Conservation (phyloP, 202 grass and related monocot species). For the Saccharum hybrid region DNA sequence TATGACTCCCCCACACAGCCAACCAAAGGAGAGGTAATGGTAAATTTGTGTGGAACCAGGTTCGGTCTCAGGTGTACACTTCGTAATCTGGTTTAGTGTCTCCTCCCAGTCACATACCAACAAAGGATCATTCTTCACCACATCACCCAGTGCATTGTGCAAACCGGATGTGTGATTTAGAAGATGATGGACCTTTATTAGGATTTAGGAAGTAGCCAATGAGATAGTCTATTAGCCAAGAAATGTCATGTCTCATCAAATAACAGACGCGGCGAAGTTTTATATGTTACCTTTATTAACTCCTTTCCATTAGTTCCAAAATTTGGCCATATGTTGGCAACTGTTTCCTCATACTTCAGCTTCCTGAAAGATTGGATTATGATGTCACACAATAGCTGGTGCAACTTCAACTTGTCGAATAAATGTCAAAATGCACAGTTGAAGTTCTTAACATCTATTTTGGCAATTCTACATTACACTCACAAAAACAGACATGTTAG, state of each 20-base stretch:
- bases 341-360: constrained; percentile 80
- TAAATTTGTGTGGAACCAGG: constrained; percentile 85
- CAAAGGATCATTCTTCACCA: constrained; percentile 67
- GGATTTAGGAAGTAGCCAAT: constrained; percentile 38
- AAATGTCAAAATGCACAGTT: constrained; percentile 26
- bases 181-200: constrained; percentile 82
- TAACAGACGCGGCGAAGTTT: constrained; percentile 9
- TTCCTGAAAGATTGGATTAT: constrained; percentile 64
- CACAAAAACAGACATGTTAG: neutral
- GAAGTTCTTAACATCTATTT: constrained; percentile 8
- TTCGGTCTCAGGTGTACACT: constrained; percentile 71
- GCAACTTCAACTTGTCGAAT: constrained; percentile 13
- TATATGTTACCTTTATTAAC: constrained; percentile 69
- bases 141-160: constrained; percentile 83
- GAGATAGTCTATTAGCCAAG: constrained; percentile 29
- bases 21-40: constrained; percentile 96
- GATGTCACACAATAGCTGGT: constrained; percentile 32
- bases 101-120: constrained; percentile 92
- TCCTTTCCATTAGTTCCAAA: constrained; percentile 77
- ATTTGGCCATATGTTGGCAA: constrained; percentile 92
- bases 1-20: constrained; percentile 94
- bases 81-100: constrained; percentile 58
- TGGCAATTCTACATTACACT: constrained; percentile 11
- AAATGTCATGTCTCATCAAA: constrained; percentile 16
- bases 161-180: constrained; percentile 95